Conservation (phyloP, 2,329 filamentous ascomycete genomes). For the Aspergillus pseudoviridinutans region DNA sequence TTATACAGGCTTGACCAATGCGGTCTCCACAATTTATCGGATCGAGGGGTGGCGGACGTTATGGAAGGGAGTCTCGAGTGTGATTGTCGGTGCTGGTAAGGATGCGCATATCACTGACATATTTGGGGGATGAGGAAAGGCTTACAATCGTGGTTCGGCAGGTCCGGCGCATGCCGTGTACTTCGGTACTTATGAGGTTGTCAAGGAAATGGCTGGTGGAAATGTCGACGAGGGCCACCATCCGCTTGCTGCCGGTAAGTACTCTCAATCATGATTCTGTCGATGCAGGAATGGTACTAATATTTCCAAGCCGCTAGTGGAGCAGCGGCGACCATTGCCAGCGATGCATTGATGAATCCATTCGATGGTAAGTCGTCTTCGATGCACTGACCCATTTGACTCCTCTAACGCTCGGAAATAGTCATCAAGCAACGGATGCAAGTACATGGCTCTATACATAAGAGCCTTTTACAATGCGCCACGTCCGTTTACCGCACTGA, state of each 20-base stretch:
- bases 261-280: neutral
- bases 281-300: conserved; percentile 29
- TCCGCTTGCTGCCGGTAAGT: conserved; percentile 81
- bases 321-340: conserved; percentile 91
- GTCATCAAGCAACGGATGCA: conserved; percentile 99
- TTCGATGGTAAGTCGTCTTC: conserved; percentile 72
- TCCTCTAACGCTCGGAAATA: conserved; percentile 36
- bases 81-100: conserved; percentile 89
- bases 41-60: conserved; percentile 86
- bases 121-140: neutral
- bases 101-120: neutral
- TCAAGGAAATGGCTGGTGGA: conserved; percentile 93
- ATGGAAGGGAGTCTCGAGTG: conserved; percentile 95
- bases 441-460: conserved; percentile 91
- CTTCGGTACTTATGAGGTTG: conserved; percentile 95
- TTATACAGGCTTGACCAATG: conserved; percentile 87
- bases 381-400: neutral
- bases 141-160: conserved; percentile 36
- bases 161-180: conserved; percentile 97
- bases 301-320: conserved; percentile 71
- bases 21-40: conserved; percentile 85
- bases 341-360: conserved; percentile 98
- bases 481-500: conserved; percentile 81
- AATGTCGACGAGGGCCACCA: conserved; percentile 83
- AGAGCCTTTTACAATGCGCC: conserved; percentile 81